Evolutionary conservation across 768 basidiomycete species (phyloP).

Genomic region (Russula virescens): DNA sequence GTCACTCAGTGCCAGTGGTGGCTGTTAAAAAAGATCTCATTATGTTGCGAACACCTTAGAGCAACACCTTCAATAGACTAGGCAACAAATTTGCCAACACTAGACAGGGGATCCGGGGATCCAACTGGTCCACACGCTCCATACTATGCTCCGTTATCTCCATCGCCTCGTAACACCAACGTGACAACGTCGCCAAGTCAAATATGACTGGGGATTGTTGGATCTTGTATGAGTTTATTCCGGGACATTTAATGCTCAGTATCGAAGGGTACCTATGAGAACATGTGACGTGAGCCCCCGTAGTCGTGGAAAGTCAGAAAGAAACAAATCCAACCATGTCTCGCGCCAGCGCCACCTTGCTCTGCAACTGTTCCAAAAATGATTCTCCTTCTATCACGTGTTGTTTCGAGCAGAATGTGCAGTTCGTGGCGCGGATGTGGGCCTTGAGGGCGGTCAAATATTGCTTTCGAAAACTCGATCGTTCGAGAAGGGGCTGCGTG

Average conservation of each 20-base stretch:
- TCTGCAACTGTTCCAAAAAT: conserved; percentile 3
- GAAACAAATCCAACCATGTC: background rate
- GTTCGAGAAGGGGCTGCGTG: conserved; percentile 2
- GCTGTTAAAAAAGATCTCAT: too few relatives aligned
- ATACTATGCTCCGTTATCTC: too few relatives aligned
- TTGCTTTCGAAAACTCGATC: background rate
- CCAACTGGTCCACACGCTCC: too few relatives aligned
- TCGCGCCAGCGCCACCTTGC: conserved; percentile 2
- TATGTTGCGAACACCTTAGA: too few relatives aligned
- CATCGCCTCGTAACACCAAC: background rate
- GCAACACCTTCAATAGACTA: too few relatives aligned
- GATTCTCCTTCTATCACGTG: conserved; percentile 2
- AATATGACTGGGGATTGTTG: background rate
- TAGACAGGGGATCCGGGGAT: too few relatives aligned
- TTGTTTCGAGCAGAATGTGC: background rate
- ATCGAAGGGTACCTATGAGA: background rate
- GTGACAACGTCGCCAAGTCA: background rate
- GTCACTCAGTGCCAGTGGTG: too few relatives aligned
- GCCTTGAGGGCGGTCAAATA: conserved; percentile 1
- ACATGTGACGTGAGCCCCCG: too few relatives aligned
- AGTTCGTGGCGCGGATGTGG: background rate
- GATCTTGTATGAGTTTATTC: background rate
- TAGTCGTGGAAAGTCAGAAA: too few relatives aligned
- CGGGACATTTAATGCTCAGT: background rate
- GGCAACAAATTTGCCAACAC: too few relatives aligned